A percentile compares a stretch with the other conserved stretches of the same genome.
Evolutionary conservation across 257 asterid genomes (phyloP).

Genomic region (Lantana camara): DNA sequence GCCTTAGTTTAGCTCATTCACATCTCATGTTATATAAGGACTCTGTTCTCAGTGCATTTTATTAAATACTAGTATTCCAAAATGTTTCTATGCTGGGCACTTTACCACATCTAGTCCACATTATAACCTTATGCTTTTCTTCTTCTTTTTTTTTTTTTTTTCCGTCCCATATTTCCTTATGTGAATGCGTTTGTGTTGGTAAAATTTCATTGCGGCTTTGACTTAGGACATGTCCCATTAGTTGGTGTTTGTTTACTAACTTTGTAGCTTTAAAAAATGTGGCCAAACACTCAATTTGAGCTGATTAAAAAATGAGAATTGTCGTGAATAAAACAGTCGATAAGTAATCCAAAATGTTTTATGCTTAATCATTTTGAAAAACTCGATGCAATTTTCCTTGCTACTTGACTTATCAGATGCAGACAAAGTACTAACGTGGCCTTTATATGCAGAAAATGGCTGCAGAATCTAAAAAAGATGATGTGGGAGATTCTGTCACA

Average conservation of each 20-base stretch:
- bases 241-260: background rate
- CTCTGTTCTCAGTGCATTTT: too few species aligned
- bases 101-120: background rate
- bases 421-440: background rate
- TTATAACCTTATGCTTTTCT: background rate
- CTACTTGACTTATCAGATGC: background rate
- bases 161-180: too few species aligned
- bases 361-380: too few species aligned
- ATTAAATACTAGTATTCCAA: too few species aligned
- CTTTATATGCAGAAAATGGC: constrained; percentile 54
- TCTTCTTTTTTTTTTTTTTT: too few species aligned
- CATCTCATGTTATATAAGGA: too few species aligned
- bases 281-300: background rate
- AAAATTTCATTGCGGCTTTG: background rate
- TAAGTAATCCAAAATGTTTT: background rate
- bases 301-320: constrained; percentile 1
- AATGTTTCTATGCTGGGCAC: background rate
- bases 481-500: constrained; percentile 46
- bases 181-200: background rate
- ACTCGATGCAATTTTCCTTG: background rate
- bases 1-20: too few species aligned
- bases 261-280: constrained; percentile 1
- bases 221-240: background rate
- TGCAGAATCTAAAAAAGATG: constrained; percentile 49
- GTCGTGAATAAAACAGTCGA: constrained; percentile 5